Percentiles rank a stretch among this genome's conserved stretches.
Conservation (phyloP, 129 eudicot genomes). For the Chrysanthemum lavandulifolium region DNA sequence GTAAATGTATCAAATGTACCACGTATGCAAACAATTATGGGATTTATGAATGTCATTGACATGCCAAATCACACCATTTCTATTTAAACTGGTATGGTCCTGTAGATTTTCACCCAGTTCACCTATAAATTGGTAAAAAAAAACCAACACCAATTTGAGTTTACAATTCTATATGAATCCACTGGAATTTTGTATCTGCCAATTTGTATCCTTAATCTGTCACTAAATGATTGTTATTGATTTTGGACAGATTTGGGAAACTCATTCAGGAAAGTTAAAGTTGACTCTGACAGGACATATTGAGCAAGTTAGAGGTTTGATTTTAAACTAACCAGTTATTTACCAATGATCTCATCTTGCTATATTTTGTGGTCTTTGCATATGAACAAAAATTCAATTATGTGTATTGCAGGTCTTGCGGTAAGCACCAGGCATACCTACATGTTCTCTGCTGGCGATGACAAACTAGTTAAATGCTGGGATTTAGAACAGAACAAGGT, state of each 20-base stretch:
- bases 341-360: background rate
- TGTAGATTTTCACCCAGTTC: background rate
- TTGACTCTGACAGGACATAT: constrained; percentile 97
- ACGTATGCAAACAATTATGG: background rate
- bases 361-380: background rate
- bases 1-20: background rate
- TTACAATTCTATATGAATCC: background rate
- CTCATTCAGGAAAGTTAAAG: constrained; percentile 68
- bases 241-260: constrained; percentile 82
- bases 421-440: constrained; percentile 84
- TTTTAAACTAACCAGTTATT: background rate
- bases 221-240: constrained; percentile 8
- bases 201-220: constrained; percentile 1
- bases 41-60: constrained; percentile 14
- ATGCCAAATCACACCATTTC: background rate
- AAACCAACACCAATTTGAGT: background rate
- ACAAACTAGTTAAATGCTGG: constrained; percentile 98
- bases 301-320: constrained; percentile 95
- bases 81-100: background rate
- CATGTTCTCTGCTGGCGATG: constrained; percentile 97
- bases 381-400: background rate
- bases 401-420: constrained; percentile 74
- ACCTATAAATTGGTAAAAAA: background rate
- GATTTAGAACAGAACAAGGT: constrained; percentile 99
- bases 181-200: background rate